phyloP scores from a whole-genome alignment of 2,329 filamentous ascomycete species.

The Cladophialophora bantiana region DNA sequence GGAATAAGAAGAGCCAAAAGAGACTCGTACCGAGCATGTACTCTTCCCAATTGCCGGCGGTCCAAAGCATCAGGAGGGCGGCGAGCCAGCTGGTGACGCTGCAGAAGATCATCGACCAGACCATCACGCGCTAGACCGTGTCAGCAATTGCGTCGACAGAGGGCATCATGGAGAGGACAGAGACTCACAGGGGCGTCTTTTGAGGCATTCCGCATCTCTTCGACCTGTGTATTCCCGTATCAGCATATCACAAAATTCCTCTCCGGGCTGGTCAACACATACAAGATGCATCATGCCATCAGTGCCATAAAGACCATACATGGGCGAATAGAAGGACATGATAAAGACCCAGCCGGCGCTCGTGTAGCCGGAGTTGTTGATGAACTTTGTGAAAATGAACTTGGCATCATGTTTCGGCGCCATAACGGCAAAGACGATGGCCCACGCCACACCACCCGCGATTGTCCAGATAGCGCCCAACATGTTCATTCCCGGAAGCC shows the following conservation, averaged over 20 bases:
- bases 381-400: conserved; percentile 64
- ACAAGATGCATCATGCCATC: conserved; percentile 71
- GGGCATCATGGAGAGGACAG: conserved; percentile 37
- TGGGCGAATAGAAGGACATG: conserved; percentile 69
- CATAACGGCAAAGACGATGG: conserved; percentile 35
- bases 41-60: conserved; percentile 32
- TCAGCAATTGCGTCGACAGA: conserved; percentile 54
- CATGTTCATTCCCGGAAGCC: conserved; percentile 36
- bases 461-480: conserved; percentile 34
- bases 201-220: conserved; percentile 62
- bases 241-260: not conserved
- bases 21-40: conserved; percentile 31
- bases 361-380: conserved; percentile 53
- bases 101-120: conserved; percentile 36
- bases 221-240: conserved; percentile 20
- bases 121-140: conserved; percentile 30
- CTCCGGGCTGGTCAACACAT: conserved; percentile 40
- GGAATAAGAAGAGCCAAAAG: not conserved
- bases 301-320: conserved; percentile 68
- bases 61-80: conserved; percentile 34
- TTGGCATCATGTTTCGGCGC: conserved; percentile 40
- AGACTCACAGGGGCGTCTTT: conserved; percentile 32
- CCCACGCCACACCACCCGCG: conserved; percentile 32
- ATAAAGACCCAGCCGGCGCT: conserved; percentile 67
- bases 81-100: conserved; percentile 34